Conservation (phyloP, 108 stramenopile species). For the Fragilaria crotonensis region DNA sequence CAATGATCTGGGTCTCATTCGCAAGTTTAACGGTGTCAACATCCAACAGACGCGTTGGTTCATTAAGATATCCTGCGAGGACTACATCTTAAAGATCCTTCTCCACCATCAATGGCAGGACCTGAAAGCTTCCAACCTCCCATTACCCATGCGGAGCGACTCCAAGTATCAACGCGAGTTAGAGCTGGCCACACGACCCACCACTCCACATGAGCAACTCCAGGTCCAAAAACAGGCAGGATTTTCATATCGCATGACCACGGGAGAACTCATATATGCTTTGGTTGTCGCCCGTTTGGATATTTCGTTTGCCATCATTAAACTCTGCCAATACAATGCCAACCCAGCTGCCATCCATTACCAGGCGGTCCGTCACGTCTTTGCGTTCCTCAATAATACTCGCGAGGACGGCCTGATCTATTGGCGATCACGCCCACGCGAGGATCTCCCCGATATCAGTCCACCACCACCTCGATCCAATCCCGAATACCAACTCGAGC, state of each 20-base stretch:
- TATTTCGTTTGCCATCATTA: conserved; percentile 20
- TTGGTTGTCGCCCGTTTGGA: conserved; percentile 25
- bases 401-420: conserved; percentile 3
- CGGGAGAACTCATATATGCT: conserved; percentile 37
- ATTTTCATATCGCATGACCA: conserved; percentile 19
- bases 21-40: conserved; percentile 28
- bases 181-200: too few relatives aligned
- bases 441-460: conserved; percentile 3
- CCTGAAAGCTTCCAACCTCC: too few relatives aligned
- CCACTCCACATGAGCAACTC: too few relatives aligned
- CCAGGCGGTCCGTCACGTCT: conserved; percentile 5
- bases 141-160: too few relatives aligned
- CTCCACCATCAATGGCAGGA: conserved; percentile 31
- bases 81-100: conserved; percentile 24
- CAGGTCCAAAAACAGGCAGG: too few relatives aligned
- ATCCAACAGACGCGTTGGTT: conserved; percentile 15
- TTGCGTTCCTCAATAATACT: conserved; percentile 12
- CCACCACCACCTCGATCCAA: conserved; percentile 1
- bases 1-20: conserved; percentile 14
- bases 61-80: conserved; percentile 17
- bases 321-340: conserved; percentile 7
- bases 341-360: conserved; percentile 18
- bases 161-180: neutral
- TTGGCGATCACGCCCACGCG: conserved; percentile 11
- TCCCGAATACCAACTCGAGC: neutral